These are phyloP conservation scores for Prosopis cineraria DNA, from an alignment of 306 rosid genomes.

Conservation along the genomic window DNA sequence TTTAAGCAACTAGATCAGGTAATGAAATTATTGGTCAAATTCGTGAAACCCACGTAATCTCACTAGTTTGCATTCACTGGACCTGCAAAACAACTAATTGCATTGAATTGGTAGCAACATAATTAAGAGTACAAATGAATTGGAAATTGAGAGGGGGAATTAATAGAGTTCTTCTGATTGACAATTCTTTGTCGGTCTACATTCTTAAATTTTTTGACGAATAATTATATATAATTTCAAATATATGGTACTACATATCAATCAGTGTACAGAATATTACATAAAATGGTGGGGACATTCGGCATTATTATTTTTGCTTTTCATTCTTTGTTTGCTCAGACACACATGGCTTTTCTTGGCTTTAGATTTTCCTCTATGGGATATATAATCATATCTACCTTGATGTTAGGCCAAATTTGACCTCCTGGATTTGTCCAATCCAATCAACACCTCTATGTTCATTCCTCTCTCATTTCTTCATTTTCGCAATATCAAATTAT, in stretches of 20 bases:
- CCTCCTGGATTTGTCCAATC: background rate
- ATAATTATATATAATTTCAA: slow-evolving; percentile 19
- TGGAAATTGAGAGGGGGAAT: slow-evolving; percentile 14
- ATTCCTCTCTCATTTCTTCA: background rate
- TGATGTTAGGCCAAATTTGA: background rate
- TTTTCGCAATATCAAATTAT: no score
- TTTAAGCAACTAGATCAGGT: no score
- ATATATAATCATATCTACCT: background rate
- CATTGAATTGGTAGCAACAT: slow-evolving; percentile 24
- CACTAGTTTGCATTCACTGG: no score
- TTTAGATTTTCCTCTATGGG: background rate
- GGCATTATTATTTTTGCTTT: slow-evolving; percentile 11
- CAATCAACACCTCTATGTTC: no score
- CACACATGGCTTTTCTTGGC: background rate
- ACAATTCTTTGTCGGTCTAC: background rate
- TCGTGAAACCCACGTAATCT: no score
- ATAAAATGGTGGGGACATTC: slow-evolving; percentile 15
- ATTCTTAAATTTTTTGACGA: slow-evolving; percentile 9
- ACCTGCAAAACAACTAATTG: slow-evolving; percentile 21
- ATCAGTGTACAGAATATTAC: background rate
- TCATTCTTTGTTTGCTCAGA: slow-evolving; percentile 6
- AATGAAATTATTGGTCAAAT: no score
- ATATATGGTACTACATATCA: background rate
- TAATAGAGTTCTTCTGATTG: background rate
- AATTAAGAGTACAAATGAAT: slow-evolving; percentile 30